Conservation (phyloP, 225 moss, liverwort and hornwort genomes). For the Pleurozium schreberi region DNA sequence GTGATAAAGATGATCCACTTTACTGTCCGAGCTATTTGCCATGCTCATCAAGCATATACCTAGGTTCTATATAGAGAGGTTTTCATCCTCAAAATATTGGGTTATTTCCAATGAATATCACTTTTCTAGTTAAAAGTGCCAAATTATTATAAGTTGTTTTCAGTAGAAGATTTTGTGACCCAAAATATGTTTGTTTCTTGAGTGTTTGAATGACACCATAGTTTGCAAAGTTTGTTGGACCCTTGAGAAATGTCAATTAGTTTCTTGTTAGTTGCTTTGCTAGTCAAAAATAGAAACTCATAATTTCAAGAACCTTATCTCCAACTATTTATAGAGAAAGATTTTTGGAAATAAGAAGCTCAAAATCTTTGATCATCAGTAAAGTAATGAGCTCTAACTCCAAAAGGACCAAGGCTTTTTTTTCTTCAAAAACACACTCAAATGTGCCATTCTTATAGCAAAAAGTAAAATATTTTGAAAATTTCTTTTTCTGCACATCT, state of each 20-base stretch:
- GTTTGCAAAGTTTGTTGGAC: background rate
- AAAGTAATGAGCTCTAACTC: no score
- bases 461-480: no score
- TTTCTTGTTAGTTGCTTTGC: rapidly evolving
- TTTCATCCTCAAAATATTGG: rapidly evolving
- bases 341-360: background rate
- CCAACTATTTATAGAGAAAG: background rate
- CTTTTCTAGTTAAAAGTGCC: background rate
- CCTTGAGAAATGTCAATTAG: background rate
- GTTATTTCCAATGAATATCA: background rate
- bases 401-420: no score
- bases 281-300: background rate
- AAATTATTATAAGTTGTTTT: background rate
- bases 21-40: background rate
- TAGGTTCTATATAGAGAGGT: no score
- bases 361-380: no score
- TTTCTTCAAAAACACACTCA: no score
- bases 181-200: background rate
- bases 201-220: background rate
- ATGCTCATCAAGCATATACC: rapidly evolving
- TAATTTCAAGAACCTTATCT: background rate
- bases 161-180: background rate
- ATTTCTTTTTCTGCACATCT: no score
- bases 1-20: background rate
- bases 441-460: no score